Evolutionary conservation across 768 basidiomycete species (phyloP), one percentile per base, ranked within the genome.

Genomic region (Gloeophyllum trabeum): DNA sequence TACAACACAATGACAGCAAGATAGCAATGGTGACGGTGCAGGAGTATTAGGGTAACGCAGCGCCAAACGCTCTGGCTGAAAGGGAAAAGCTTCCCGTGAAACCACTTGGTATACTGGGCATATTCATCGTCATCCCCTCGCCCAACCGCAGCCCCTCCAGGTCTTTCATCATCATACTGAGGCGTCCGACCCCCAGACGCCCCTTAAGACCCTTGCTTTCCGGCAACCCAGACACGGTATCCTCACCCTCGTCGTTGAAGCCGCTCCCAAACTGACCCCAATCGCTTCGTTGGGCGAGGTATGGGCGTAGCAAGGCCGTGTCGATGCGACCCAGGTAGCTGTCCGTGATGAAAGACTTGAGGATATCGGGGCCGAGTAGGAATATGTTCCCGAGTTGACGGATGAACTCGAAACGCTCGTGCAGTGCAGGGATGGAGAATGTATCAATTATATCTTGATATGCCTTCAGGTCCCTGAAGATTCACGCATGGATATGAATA

Each of bases 391-490:
- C 96, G 4, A 99, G 78, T 60, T 98, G 93, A 30, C 93, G 83
- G 48, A 98, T 81, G 66, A 98, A 97, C 57, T 98, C 96, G 64
- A 94, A 99, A 19, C 94, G 90, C 58, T 98, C 93, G 49, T 82
- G 76, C 5, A 99, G 70, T 5, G 85, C 71, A 7, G 88, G 77
- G 34, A 96, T 79, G 23, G 72, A 70, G 63, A 94, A 97, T n/a
- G 73, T 77, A 47, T 71, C 66, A 49, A 96, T 76, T 2, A 76
- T 75, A 51, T 98, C 96, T 66, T 98, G 96, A 54, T 99, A 99
- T 18, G 85, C 79, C 50, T 93, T 96, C 51, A 99, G 76, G 56
- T 99, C 96, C 63, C 93, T 97, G 56, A 32, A 40, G 37, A 41
- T 12, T 7, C 20, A 21, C 16, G 20, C 19, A 28, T 28, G 34